Evolutionary conservation across 2,329 filamentous ascomycete genomes (phyloP).

Genomic region (Colletotrichum theobromicola): DNA sequence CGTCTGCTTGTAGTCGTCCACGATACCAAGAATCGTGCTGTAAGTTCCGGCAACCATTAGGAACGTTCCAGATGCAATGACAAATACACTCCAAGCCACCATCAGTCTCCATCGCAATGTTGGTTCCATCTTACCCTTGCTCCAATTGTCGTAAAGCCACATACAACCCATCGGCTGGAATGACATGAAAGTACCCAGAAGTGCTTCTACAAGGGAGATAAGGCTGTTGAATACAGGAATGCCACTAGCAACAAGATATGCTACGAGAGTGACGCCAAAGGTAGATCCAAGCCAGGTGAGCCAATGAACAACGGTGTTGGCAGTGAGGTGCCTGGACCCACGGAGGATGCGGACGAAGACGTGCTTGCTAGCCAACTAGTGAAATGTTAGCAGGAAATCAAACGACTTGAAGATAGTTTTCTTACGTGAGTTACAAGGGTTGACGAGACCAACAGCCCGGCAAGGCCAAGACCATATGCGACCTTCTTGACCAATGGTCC

Average conservation of each 20-base stretch:
- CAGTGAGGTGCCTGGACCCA: slow-evolving; percentile 31
- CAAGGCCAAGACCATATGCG: slow-evolving; percentile 43
- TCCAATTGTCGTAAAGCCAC: slow-evolving; percentile 34
- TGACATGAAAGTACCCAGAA: slow-evolving; percentile 34
- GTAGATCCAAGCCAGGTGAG: slow-evolving; percentile 32
- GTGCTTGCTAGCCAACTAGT: slow-evolving; percentile 28
- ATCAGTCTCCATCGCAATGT: slow-evolving; percentile 19
- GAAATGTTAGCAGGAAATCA: not conserved
- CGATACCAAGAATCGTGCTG: slow-evolving; percentile 10
- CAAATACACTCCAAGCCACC: slow-evolving; percentile 22
- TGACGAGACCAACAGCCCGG: slow-evolving; percentile 30
- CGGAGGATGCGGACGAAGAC: slow-evolving; percentile 33
- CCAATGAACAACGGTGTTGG: slow-evolving; percentile 32
- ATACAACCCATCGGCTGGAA: slow-evolving; percentile 32
- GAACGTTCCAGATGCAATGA: slow-evolving; percentile 16
- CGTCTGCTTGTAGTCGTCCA: slow-evolving; percentile 1
- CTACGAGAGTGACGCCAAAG: slow-evolving; percentile 17
- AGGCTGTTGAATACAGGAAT: slow-evolving; percentile 28
- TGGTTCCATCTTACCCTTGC: not conserved
- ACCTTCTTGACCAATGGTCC: slow-evolving; percentile 46
- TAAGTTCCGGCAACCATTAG: slow-evolving; percentile 19
- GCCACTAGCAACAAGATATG: slow-evolving; percentile 28
- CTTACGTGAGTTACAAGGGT: slow-evolving; percentile 31
- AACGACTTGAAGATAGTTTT: not conserved
- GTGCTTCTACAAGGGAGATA: slow-evolving; percentile 33